Base-by-base conservation (phyloP, 331 rosid genomes). In the Prunus yedoensis region DNA sequence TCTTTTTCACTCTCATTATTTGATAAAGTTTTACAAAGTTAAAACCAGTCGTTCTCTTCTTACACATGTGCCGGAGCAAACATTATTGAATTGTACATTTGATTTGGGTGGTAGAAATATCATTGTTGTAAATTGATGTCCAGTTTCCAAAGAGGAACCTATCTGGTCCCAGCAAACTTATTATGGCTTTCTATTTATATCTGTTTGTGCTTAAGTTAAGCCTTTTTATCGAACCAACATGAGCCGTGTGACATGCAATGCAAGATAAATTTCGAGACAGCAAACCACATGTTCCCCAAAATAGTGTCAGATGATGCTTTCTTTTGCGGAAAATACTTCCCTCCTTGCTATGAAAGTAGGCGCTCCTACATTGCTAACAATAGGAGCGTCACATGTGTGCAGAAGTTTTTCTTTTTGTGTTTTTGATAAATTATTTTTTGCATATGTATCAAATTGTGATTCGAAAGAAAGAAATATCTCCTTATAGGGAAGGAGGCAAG, bases 221-320 rank as follows among this genome's bases (percentile, higher is more conserved):
- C 43, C 43, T 6, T 57, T 57, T 21, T 20, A 57, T 21, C 16
- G 62, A 57, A 57, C 62, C 62, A 74, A 59, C 54, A 66, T 12
- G 66, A 70, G 68, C 45, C 57, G 43, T 70, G 47, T 71, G 72
- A 78, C 66, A 60, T 62, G 27, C 57, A 78, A 5, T 6, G 8
- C 41, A 78, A 28, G 57, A 49, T 56, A 32, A 47, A 46, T 32
- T 25, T 10, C 8, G 38, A 45, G 69, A 73, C 71, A 64, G 63
- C 68, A 73, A 21, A 35, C 2, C 54, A 45, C 54, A 35, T 35
- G 62, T n/a, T 49, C 83, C 78, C 56, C 32, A 71, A 43, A 38
- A 13, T 30, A 46, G 69, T 38, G 43, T 56, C 77, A 38, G 2
- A 38, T 38, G 9, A 6, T 1, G 41, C 47, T 72, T 17, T 64